phyloP scores from a whole-genome alignment of 2,329 filamentous ascomycete genomes.

The Elsinoe australis region DNA sequence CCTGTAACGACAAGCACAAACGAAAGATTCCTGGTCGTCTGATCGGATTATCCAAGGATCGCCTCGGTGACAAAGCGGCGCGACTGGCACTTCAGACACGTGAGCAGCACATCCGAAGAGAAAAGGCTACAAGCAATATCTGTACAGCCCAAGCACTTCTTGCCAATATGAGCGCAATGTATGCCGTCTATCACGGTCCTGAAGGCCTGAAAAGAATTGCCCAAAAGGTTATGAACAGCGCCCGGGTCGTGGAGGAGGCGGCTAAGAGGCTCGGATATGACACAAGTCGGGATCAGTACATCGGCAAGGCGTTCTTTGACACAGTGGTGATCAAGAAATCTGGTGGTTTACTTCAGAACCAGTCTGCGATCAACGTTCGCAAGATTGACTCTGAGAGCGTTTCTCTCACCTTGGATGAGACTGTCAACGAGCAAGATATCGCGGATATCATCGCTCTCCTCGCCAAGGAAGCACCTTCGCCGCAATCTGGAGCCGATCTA shows the following conservation, averaged over 20 bases:
- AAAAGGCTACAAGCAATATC: slow-evolving; percentile 96
- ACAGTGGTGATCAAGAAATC: slow-evolving; percentile 58
- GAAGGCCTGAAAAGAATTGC: slow-evolving; percentile 76
- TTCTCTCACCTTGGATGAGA: slow-evolving; percentile 74
- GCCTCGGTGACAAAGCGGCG: slow-evolving; percentile 71
- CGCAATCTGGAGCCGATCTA: slow-evolving; percentile 23
- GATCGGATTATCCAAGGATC: slow-evolving; percentile 85
- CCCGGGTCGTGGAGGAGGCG: slow-evolving; percentile 43
- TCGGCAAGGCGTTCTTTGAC: slow-evolving; percentile 58
- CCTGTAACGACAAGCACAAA: slow-evolving; percentile 84
- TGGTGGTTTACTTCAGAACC: slow-evolving; percentile 30
- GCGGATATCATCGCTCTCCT: slow-evolving; percentile 45
- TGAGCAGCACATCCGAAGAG: slow-evolving; percentile 91
- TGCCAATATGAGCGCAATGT: slow-evolving; percentile 93
- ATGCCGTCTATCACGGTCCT: slow-evolving; percentile 89
- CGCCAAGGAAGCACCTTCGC: slow-evolving; percentile 18
- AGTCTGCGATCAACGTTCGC: slow-evolving; percentile 56
- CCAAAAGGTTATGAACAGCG: slow-evolving; percentile 61
- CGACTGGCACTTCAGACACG: slow-evolving; percentile 82
- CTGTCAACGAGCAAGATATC: slow-evolving; percentile 50
- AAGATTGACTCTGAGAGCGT: slow-evolving; percentile 53
- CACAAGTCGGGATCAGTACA: slow-evolving; percentile 49
- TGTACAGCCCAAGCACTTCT: slow-evolving; percentile 91
- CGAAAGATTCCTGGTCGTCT: slow-evolving; percentile 87
- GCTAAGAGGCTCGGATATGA: slow-evolving; percentile 53